These are phyloP conservation scores for Acer yangbiense DNA, from an alignment of 345 rosid genomes.

Conservation along the genomic window DNA sequence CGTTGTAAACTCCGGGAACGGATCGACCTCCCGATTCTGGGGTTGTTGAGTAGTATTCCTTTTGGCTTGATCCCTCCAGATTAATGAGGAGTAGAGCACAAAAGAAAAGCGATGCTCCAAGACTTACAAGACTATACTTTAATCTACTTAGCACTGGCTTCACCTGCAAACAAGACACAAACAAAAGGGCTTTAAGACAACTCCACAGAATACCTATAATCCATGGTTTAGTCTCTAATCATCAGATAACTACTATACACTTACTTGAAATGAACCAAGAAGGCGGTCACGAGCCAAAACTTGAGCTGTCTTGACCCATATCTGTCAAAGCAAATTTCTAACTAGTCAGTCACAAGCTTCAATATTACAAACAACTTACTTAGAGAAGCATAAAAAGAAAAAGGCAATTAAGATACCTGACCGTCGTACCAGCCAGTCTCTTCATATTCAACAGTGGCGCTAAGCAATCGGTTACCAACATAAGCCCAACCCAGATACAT, in stretches of 20 bases:
- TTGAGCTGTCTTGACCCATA: slow-evolving; percentile 97
- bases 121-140: slow-evolving; percentile 72
- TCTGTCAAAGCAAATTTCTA: slow-evolving; percentile 35
- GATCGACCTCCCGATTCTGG: slow-evolving; percentile 46
- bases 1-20: slow-evolving; percentile 74
- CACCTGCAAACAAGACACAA: slow-evolving; percentile 48
- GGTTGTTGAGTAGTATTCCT: slow-evolving; percentile 28
- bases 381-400: too few relatives aligned
- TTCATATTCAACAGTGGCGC: slow-evolving; percentile 96
- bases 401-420: slow-evolving; percentile 48
- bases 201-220: too few relatives aligned
- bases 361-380: background rate
- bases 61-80: slow-evolving; percentile 40
- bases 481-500: slow-evolving; percentile 99
- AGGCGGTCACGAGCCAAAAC: slow-evolving; percentile 90
- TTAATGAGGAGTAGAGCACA: slow-evolving; percentile 54
- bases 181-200: too few relatives aligned
- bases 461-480: slow-evolving; percentile 91
- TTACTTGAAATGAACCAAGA: slow-evolving; percentile 82
- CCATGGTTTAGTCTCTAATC: too few relatives aligned
- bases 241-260: slow-evolving; percentile 16
- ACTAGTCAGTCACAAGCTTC: background rate
- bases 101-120: slow-evolving; percentile 56
- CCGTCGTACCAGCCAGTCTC: slow-evolving; percentile 99
- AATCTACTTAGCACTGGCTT: slow-evolving; percentile 79